Evolutionary conservation across 1,284 basidiomycete genomes (phyloP).

Genomic region (Schizopora paradoxa): DNA sequence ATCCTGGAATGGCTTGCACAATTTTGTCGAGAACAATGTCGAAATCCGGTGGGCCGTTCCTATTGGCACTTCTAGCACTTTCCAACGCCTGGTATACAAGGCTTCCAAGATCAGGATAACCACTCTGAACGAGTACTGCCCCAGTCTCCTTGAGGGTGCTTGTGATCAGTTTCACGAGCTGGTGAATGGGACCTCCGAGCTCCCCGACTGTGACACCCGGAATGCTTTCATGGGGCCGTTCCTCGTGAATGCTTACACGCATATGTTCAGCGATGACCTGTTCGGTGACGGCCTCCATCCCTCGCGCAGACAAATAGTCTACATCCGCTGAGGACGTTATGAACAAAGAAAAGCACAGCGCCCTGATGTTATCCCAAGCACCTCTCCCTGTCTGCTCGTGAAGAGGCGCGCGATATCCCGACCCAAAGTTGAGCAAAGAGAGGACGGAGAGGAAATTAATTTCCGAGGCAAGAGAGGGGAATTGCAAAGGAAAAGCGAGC

Average conservation of each 20-base stretch:
- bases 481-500: slow-evolving; percentile 69
- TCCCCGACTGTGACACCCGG: slow-evolving; percentile 71
- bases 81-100: slow-evolving; percentile 67
- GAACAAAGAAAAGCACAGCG: slow-evolving; percentile 66
- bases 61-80: slow-evolving; percentile 41
- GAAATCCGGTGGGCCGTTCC: slow-evolving; percentile 35
- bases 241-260: slow-evolving; percentile 62
- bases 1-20: slow-evolving; percentile 68
- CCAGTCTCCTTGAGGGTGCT: slow-evolving; percentile 71
- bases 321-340: slow-evolving; percentile 55
- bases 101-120: slow-evolving; percentile 65
- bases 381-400: slow-evolving; percentile 67
- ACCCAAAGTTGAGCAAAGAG: slow-evolving; percentile 75
- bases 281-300: slow-evolving; percentile 49
- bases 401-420: slow-evolving; percentile 69
- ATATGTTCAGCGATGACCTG: slow-evolving; percentile 68
- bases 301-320: slow-evolving; percentile 62
- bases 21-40: slow-evolving; percentile 69
- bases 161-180: slow-evolving; percentile 66
- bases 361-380: slow-evolving; percentile 75
- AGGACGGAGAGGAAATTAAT: slow-evolving; percentile 70
- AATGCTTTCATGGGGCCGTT: slow-evolving; percentile 65
- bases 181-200: slow-evolving; percentile 66
- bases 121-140: slow-evolving; percentile 48
- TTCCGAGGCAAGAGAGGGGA: slow-evolving; percentile 63